Conservation (phyloP, 2,329 filamentous ascomycete species). For the Escovopsis weberi region DNA sequence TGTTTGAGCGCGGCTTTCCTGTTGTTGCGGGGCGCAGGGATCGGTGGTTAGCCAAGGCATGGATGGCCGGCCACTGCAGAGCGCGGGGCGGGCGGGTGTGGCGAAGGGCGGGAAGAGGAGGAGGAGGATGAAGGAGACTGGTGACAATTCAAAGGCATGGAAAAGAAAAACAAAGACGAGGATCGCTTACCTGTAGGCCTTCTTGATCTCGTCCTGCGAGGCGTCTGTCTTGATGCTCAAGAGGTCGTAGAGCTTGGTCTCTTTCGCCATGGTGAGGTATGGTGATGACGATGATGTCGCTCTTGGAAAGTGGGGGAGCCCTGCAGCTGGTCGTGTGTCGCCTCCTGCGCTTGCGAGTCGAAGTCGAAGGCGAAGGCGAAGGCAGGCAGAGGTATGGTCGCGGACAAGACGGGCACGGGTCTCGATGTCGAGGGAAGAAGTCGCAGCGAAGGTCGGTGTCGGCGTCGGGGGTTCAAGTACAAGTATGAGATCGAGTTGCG, state of each 20-base stretch:
- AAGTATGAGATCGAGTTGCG: too few relatives aligned
- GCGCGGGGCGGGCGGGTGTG: not conserved
- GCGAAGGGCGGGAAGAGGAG: not conserved
- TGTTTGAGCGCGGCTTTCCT: slow-evolving; percentile 82
- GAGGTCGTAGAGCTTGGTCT: slow-evolving; percentile 89
- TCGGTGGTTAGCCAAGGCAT: slow-evolving; percentile 20
- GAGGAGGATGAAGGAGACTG: not conserved
- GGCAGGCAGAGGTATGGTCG: too few relatives aligned
- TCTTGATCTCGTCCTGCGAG: slow-evolving; percentile 90
- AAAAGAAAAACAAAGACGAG: not conserved
- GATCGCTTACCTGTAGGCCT: slow-evolving; percentile 64
- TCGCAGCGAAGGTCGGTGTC: too few relatives aligned
- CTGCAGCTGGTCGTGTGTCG: not conserved
- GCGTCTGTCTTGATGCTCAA: slow-evolving; percentile 67
- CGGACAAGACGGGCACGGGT: too few relatives aligned
- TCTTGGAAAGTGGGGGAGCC: not conserved
- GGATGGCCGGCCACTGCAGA: not conserved
- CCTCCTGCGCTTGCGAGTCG: too few relatives aligned
- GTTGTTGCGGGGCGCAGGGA: slow-evolving; percentile 5
- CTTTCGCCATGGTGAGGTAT: slow-evolving; percentile 60
- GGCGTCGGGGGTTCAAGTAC: too few relatives aligned
- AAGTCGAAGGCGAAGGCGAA: too few relatives aligned
- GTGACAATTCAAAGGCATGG: too few relatives aligned
- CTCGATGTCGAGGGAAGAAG: too few relatives aligned
- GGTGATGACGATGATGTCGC: not conserved